These are phyloP conservation scores for Actinomucor elegans DNA, from an alignment of 371 early-diverging fungal genomes.

Conservation along the genomic window DNA sequence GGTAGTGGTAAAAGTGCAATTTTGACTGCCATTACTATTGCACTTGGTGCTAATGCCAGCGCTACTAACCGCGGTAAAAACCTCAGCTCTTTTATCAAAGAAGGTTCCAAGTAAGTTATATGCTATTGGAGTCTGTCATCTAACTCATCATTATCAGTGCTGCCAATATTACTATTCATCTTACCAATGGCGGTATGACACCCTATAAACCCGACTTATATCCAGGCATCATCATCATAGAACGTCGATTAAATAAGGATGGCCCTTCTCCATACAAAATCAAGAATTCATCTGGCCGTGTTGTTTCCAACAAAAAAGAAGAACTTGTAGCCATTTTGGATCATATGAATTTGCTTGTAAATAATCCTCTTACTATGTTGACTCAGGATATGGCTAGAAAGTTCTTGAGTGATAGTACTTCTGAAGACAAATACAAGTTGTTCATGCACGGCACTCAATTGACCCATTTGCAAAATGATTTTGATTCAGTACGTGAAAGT, in stretches of 20 bases:
- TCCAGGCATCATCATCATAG: slow-evolving; percentile 80
- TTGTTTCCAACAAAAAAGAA: slow-evolving; percentile 73
- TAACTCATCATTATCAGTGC: slow-evolving; percentile 32
- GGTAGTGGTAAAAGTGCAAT: slow-evolving; percentile 97
- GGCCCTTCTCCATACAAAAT: slow-evolving; percentile 76
- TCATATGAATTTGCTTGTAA: slow-evolving; percentile 86
- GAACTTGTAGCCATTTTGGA: slow-evolving; percentile 85
- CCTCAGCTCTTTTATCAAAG: slow-evolving; percentile 79
- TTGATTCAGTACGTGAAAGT: slow-evolving; percentile 64
- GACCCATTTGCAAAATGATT: slow-evolving; percentile 73
- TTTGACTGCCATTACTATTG: slow-evolving; percentile 86
- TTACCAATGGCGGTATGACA: slow-evolving; percentile 84
- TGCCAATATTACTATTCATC: slow-evolving; percentile 65
- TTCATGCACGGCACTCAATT: slow-evolving; percentile 90
- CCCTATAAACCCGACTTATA: slow-evolving; percentile 80
- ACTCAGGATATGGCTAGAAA: slow-evolving; percentile 92
- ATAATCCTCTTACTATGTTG: slow-evolving; percentile 91
- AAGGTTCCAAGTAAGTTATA: slow-evolving; percentile 66
- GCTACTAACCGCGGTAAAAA: slow-evolving; percentile 85
- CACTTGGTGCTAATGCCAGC: slow-evolving; percentile 89
- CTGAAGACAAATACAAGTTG: slow-evolving; percentile 85
- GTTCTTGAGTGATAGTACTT: slow-evolving; percentile 81
- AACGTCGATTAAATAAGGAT: slow-evolving; percentile 77
- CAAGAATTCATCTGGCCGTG: slow-evolving; percentile 58
- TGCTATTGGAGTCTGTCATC: background rate